Evolutionary conservation across 2,329 filamentous ascomycete species (phyloP), one percentile per base, ranked within the genome.

Genomic region (Colletotrichum spinosum): DNA sequence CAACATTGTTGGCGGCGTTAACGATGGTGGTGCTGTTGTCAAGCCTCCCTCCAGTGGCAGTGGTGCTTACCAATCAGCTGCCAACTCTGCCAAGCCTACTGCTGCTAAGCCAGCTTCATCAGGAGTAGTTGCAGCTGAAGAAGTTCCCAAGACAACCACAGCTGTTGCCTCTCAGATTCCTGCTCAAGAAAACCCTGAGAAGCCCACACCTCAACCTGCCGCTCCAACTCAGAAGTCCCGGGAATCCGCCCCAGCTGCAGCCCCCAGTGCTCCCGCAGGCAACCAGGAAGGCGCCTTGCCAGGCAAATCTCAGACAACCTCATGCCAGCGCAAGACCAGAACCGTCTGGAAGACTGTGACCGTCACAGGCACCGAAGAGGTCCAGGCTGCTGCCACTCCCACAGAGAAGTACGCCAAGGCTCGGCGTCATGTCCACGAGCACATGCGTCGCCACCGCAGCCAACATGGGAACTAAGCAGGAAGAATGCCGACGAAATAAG

Each of bases 281-380:
- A 60, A 35, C 46, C 69, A 49, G 64, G 58, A 46, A n/a, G n/a
- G 12, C 2, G 9, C 37, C 15, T 37, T 37, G 53, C 9, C 38
- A 41, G 33, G 15, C 42, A 55, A 46, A 25, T 37, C 59, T 9
- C 71, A 62, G 34, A 65, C 69, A 13, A 70, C 69, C 15, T 66
- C 71, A 52, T 74, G 73, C 56, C 68, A 70, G 33, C 68, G 74
- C 62, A 75, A 71, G 48, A 70, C 70, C 44, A 72, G 73, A 60
- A 84, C 80, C 33, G 76, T 83, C 56, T 82, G 75, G 71, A 76
- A 82, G 70, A 82, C 83, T 2, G 77, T 83, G 11, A 83, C 82
- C 9, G 77, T 84, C 35, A 74, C 70, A 10, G 82, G 83, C 33
- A 84, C 83, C 15, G 82, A 85, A 69, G 81, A 81, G 34, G 79